Evolutionary conservation across 1,139 yeast genomes (phyloP).

Genomic region (Yamadazyma friedrichii): DNA sequence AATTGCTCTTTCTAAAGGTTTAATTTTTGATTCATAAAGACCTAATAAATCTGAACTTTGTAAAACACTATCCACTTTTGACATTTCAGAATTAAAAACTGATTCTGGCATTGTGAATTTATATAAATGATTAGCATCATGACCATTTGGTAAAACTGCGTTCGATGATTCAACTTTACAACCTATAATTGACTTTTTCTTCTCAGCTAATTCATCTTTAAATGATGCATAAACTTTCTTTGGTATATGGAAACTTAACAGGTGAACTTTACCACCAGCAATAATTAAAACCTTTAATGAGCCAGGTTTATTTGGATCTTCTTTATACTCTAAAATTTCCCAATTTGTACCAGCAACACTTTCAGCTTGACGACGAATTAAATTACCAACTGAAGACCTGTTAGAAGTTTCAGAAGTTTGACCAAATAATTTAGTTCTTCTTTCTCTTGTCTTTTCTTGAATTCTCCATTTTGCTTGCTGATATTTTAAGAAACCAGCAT

Average conservation of each 20-base stretch:
- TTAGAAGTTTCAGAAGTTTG: conserved; percentile 46
- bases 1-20: conserved; percentile 68
- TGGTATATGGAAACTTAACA: conserved; percentile 70
- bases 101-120: conserved; percentile 68
- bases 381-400: conserved; percentile 59
- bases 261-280: conserved; percentile 72
- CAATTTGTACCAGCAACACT: conserved; percentile 73
- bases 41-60: conserved; percentile 66
- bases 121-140: conserved; percentile 54
- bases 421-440: conserved; percentile 82
- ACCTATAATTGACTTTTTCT: conserved; percentile 45
- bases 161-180: conserved; percentile 61
- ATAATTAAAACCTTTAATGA: conserved; percentile 70
- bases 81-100: conserved; percentile 53
- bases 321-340: conserved; percentile 77
- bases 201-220: conserved; percentile 41
- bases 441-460: conserved; percentile 66
- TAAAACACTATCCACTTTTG: conserved; percentile 61
- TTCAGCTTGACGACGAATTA: conserved; percentile 78
- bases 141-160: conserved; percentile 71
- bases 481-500: conserved; percentile 70
- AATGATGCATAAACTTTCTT: conserved; percentile 70
- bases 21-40: conserved; percentile 73
- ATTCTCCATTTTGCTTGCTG: conserved; percentile 85
- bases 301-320: conserved; percentile 63